Conservation (phyloP, 2,329 filamentous ascomycete species). For the Orbilia blumenaviensis region DNA sequence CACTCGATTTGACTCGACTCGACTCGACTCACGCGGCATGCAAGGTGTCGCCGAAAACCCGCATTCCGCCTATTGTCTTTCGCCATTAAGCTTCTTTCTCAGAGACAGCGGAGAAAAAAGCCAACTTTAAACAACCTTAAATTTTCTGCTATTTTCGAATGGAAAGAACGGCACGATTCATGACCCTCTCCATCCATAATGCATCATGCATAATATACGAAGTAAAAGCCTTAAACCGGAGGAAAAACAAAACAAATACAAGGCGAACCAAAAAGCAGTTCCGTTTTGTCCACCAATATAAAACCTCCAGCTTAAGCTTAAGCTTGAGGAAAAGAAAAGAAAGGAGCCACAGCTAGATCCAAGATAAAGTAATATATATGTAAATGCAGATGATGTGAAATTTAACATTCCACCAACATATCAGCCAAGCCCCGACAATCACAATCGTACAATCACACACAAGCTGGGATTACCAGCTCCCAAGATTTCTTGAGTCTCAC, state of each 20-base stretch:
- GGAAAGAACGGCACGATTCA: background rate
- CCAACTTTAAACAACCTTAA: conserved; percentile 1
- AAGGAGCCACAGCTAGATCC: too few relatives aligned
- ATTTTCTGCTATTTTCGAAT: background rate
- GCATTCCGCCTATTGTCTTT: background rate
- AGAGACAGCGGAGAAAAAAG: background rate
- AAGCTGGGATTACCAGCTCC: background rate
- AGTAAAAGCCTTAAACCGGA: too few relatives aligned
- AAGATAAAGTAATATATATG: too few relatives aligned
- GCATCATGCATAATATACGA: background rate
- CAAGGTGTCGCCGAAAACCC: conserved; percentile 1
- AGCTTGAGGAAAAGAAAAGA: too few relatives aligned
- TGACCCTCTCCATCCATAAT: background rate
- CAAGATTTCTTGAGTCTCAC: conserved; percentile 35
- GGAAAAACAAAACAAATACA: background rate
- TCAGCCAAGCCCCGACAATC: background rate
- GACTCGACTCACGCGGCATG: conserved; percentile 6
- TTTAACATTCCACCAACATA: conserved; percentile 20
- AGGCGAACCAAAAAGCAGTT: background rate
- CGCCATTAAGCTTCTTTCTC: background rate
- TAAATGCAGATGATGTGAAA: conserved; percentile 2
- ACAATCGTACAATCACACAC: background rate
- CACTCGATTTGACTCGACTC: too few relatives aligned
- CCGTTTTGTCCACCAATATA: background rate
- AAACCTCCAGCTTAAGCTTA: background rate